These are phyloP conservation scores for Leccinellum luteum DNA, from an alignment of 768 basidiomycete species.

Conservation along the genomic window DNA sequence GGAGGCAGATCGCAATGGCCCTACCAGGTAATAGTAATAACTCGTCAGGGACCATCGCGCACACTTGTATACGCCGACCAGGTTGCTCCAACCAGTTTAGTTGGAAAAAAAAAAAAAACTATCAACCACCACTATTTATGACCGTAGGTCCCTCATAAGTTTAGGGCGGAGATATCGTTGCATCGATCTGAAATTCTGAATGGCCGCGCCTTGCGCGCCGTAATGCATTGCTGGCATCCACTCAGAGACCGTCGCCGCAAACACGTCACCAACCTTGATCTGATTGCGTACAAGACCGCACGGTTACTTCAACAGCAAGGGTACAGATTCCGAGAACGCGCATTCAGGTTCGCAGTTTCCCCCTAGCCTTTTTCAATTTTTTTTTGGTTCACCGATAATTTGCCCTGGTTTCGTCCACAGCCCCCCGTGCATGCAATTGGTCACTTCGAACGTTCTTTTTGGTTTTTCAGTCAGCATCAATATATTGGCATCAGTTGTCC, in stretches of 20 bases:
- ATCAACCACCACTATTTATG: constrained; percentile 2
- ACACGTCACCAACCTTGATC: constrained; percentile 28
- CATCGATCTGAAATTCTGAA: background rate
- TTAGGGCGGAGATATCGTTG: constrained; percentile 23
- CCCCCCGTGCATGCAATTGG: constrained; percentile 14
- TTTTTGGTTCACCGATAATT: constrained; percentile 8
- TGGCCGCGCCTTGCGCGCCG: constrained; percentile 17
- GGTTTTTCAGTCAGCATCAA: constrained; percentile 15
- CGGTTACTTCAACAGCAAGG: constrained; percentile 17
- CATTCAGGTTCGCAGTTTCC: constrained; percentile 25
- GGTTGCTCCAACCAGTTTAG: constrained; percentile 3
- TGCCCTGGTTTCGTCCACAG: constrained; percentile 14
- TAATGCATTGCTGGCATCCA: constrained; percentile 30
- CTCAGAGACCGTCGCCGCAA: constrained; percentile 24
- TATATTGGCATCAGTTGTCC: constrained; percentile 6
- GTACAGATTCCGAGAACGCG: constrained; percentile 25
- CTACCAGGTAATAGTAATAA: constrained; percentile 9
- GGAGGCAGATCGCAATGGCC: constrained; percentile 20
- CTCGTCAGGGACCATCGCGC: constrained; percentile 1
- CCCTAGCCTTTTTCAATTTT: constrained; percentile 5
- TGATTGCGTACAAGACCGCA: constrained; percentile 28
- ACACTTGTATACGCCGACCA: background rate
- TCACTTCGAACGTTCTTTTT: constrained; percentile 7
- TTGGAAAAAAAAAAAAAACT: background rate
- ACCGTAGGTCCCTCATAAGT: constrained; percentile 12